Evolutionary conservation across 331 rosid genomes (phyloP).

Genomic region (Malus hybrid): DNA sequence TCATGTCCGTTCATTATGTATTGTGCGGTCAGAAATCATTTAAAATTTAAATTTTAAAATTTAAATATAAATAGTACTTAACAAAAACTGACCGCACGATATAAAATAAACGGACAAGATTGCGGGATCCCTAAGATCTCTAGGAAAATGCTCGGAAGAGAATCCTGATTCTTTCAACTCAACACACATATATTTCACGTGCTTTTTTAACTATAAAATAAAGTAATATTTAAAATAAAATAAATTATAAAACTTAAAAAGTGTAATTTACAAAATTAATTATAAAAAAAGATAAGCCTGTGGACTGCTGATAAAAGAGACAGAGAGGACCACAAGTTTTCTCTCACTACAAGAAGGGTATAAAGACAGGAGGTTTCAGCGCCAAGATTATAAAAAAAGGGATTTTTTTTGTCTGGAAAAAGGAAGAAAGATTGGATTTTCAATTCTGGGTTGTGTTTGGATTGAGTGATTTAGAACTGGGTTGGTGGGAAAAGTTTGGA

Average conservation of each 20-base stretch:
- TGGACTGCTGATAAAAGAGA: not conserved
- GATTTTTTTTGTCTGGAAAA: too few relatives aligned
- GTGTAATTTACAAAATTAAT: too few relatives aligned
- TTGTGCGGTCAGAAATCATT: too few relatives aligned
- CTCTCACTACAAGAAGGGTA: not conserved
- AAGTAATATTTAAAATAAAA: not conserved
- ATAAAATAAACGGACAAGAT: too few relatives aligned
- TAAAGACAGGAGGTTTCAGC: not conserved
- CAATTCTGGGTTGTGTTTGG: not conserved
- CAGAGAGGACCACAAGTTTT: not conserved
- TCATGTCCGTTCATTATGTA: too few relatives aligned
- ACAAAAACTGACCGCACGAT: too few relatives aligned
- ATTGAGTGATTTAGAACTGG: not conserved
- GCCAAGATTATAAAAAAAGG: not conserved
- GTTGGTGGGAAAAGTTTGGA: not conserved
- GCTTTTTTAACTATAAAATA: conserved; percentile 30
- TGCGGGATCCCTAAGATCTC: too few relatives aligned
- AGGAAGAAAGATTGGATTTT: not conserved
- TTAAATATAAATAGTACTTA: too few relatives aligned
- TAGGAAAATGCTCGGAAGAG: too few relatives aligned
- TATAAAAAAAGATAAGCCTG: not conserved
- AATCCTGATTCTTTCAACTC: conserved; percentile 16
- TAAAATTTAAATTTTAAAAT: too few relatives aligned
- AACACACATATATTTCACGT: not conserved
- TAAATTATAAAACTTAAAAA: not conserved